Percentiles rank a stretch among this genome's conserved stretches.
These are phyloP conservation scores for barley (Hordeum vulgare) DNA, from an alignment of 176 grass and related monocot species.

Conservation along the genomic window MorexV3_pseudomolecules_assembly NC_058520.1:564778370-564778869, in stretches of 20 bases:
- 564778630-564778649: background rate
- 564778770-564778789: background rate
- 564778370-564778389: background rate
- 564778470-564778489: constrained; percentile 66
- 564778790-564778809: background rate
- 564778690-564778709: background rate
- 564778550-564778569: constrained; percentile 19
- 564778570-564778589: background rate
- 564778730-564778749: background rate
- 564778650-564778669: constrained; percentile 1
- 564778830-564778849: background rate
- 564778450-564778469: too few species aligned
- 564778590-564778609: background rate
- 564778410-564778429: too few species aligned
- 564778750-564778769: background rate
- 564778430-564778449: too few species aligned
- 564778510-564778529: constrained; percentile 93
- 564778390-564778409: too few species aligned
- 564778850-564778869: background rate
- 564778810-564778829: background rate
- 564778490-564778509: constrained; percentile 87
- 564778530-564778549: constrained; percentile 98
- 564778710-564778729: background rate
- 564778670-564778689: constrained; percentile 11
- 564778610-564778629: background rate